A percentile compares a stretch with the other conserved stretches of the same genome.
Conservation (phyloP, 2,329 filamentous ascomycete genomes). For the Blumeria graminis region DNA sequence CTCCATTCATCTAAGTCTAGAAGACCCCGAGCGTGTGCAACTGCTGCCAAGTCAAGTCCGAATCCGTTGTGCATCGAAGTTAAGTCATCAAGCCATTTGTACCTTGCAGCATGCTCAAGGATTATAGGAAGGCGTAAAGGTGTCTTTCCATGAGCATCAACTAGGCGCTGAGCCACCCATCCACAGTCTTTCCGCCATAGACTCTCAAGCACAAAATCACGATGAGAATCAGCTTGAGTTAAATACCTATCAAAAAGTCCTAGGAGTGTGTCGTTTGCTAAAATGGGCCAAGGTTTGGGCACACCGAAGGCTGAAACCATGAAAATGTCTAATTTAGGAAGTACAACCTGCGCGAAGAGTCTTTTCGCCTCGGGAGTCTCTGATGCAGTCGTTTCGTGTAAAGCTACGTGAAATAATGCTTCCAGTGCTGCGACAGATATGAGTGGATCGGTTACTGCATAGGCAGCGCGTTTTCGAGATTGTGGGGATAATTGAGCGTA, state of each 20-base stretch:
- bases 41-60: constrained; percentile 64
- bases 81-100: constrained; percentile 65
- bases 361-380: constrained; percentile 38
- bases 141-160: constrained; percentile 49
- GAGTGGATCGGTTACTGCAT: constrained; percentile 61
- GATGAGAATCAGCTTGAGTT: constrained; percentile 49
- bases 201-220: constrained; percentile 74
- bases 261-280: constrained; percentile 51
- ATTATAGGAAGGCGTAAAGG: constrained; percentile 43
- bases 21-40: constrained; percentile 59
- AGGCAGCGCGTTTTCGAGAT: constrained; percentile 32
- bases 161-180: constrained; percentile 63
- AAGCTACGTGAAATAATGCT: constrained; percentile 38
- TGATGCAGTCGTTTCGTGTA: constrained; percentile 34
- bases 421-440: constrained; percentile 69
- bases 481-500: constrained; percentile 35
- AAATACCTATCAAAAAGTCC: constrained; percentile 68
- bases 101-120: constrained; percentile 56
- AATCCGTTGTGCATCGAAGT: constrained; percentile 43
- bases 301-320: constrained; percentile 56
- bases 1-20: constrained; percentile 68
- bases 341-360: constrained; percentile 40
- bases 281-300: constrained; percentile 49
- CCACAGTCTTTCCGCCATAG: constrained; percentile 75
- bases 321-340: constrained; percentile 56